Evolutionary conservation across 1,284 basidiomycete genomes (phyloP), one percentile per base, ranked within the genome.

Genomic region (Cystobasidium pallidum): DNA sequence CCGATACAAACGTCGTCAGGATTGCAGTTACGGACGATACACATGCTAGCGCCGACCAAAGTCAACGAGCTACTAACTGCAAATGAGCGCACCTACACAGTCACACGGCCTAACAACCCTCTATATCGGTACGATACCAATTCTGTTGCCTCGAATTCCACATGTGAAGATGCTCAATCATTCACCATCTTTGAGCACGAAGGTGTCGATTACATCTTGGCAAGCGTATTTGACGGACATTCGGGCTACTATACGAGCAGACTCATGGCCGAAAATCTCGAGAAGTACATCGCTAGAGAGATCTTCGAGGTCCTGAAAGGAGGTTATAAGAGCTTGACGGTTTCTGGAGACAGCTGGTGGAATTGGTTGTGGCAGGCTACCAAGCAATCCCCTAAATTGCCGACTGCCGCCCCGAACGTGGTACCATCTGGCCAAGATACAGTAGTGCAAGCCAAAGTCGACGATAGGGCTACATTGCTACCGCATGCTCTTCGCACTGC

Each of bases 121-220:
- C 61, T 86, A 84, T 1, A 84, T 82, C 51, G 88, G 85, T 89
- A 90, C 81, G 86, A 89, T 62, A 92, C 89, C 0, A 91, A 91
- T 24, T 86, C 85, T 57, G 82, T 97, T 43, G 84, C 91, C 0
- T 89, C 91, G 6, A 97, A 97, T 79, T 87, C 91, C 74, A 92
- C 92, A 19, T 89, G 95, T 70, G 94, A 97, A 81, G 94, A 97
- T 80, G 88, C 92, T 21, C 86, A 88, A 76, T 87, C 90, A 2
- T 86, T 86, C 71, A 87, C 89, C 70, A 84, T 95, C 72, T 83
- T 66, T 58, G 32, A 70, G 41, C 55, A 76, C 74, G 55, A 73
- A 76, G 34, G 61, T 8, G 49, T 70, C 36, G 75, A 76, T 15
- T 76, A 78, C 65, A 66, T 78, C 36, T 63, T 77, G n/a, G 65